Evolutionary conservation across 1,139 yeast genomes (phyloP), one percentile per base, ranked within the genome.

Genomic region (Suhomyces guaymorum): DNA sequence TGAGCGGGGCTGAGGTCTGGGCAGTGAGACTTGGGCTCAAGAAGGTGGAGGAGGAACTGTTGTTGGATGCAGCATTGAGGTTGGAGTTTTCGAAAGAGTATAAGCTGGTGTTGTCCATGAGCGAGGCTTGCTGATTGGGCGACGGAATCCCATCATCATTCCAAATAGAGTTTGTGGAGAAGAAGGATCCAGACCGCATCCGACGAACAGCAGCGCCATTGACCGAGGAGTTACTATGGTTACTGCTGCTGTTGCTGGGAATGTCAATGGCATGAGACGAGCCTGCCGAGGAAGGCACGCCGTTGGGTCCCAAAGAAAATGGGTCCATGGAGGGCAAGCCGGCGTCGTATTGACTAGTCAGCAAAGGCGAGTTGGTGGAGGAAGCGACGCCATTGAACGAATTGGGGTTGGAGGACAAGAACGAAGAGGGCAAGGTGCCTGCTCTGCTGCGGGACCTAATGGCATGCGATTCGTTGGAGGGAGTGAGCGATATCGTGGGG

Each of bases 341-440:
- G 13, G 32, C 21, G 21, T 54, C 59, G 25, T 43, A 39, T 19
- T 42, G 47, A 32, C 49, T 43, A 13, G 43, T 30, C n/a, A 50
- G 44, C 35, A 46, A 39, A 8, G 59, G 58, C 20, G 56, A 47
- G 16, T 47, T 42, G 10, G 47, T 33, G 26, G 40, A 42, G 30
- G 50, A 37, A 9, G 22, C 18, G 9, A 42, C 36, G 16, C 38
- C 35, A 16, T 24, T 21, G 12, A 14, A 21, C 15, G 32, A 10
- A 13, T 22, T 21, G 13, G 26, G 26, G 18, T 23, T 26, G 19
- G 38, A 30, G 13, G 48, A 39, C 33, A 55, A 39, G 35, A 71
- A 59, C 28, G 71, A 59, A n/a, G 78, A 67, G 3, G 80, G 79
- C 20, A 74, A 51, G 10, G 83, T 78, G 2, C 82, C 82, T 3